Evolutionary conservation across 1,139 yeast species (phyloP), one percentile per base, ranked within the genome.

Genomic region (Kodamaea arcana): DNA sequence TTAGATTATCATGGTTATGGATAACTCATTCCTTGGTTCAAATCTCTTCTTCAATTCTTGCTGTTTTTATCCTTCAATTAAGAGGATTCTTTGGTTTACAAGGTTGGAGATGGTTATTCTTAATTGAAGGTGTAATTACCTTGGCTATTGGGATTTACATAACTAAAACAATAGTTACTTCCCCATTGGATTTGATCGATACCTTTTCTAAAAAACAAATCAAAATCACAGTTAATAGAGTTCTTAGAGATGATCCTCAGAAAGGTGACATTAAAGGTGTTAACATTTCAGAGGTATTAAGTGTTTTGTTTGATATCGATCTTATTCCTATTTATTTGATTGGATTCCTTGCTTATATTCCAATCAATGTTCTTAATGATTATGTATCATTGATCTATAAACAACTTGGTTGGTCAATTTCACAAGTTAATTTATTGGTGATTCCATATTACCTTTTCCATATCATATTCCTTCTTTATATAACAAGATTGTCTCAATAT

Each of bases 101-200:
- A 24, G 78, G 84, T 11, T 82, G 87, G 87, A 69, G 80, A 58
- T 81, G 87, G 86, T 75, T 78, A 57, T 82, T 78, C 48, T 70
- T 82, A 37, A 68, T 82, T 37, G 87, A 81, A 52, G 83, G 82
- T 4, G 52, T 77, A 29, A 62, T 80, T 24, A 75, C 87, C 15
- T 33, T 46, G 29, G 27, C 26, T 11, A 42, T 50, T 26, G 54
- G 52, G 4, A 30, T 46, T 3, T 41, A 41, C 24, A 42, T 52
- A n/a, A 41, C 35, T 21, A 34, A 27, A 18, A 38, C 37, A 25
- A 34, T 43, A 15, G 35, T 44, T 4, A 47, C 50, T 3, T 30
- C 36, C 15, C 41, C 41, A 4, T 27, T 31, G 67, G 42, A 58
- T 50, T 23, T 65, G 69, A 37, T 61, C 68, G 44, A 45, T 16